Percentiles rank a stretch among this genome's conserved stretches.
Conservation (phyloP, 1,284 basidiomycete genomes). For the Malassezia pachydermatis region DNA sequence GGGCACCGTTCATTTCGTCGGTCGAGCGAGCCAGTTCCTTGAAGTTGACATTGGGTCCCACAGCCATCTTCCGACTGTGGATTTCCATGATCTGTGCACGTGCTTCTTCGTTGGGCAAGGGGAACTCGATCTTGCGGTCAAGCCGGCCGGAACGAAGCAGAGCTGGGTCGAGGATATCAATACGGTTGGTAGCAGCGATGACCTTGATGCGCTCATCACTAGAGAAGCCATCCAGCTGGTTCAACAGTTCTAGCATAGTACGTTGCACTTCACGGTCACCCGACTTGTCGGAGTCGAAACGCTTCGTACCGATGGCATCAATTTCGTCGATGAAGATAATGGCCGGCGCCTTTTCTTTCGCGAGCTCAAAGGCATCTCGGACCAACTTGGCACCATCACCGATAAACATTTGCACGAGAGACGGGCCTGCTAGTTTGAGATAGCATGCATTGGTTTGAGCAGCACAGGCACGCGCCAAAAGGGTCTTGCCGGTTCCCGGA, state of each 20-base stretch:
- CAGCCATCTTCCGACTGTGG: constrained; percentile 84
- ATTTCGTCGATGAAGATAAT: constrained; percentile 99
- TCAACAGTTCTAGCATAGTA: constrained; percentile 96
- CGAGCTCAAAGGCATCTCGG: constrained; percentile 88
- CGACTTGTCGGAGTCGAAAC: constrained; percentile 94
- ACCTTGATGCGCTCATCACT: constrained; percentile 97
- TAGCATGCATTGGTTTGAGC: constrained; percentile 73
- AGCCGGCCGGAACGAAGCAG: constrained; percentile 65
- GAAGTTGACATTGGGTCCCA: constrained; percentile 63
- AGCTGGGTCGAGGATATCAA: constrained; percentile 84
- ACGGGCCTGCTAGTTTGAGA: constrained; percentile 67
- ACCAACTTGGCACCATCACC: constrained; percentile 97
- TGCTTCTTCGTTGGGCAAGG: constrained; percentile 64
- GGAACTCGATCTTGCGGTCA: constrained; percentile 72
- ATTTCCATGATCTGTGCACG: constrained; percentile 66
- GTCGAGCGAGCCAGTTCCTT: constrained; percentile 65
- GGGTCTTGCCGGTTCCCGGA: constrained; percentile 89
- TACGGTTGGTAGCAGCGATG: constrained; percentile 95
- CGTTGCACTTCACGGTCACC: constrained; percentile 98
- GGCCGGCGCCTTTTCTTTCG: constrained; percentile 92
- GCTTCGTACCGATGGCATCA: constrained; percentile 95
- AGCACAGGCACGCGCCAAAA: constrained; percentile 81
- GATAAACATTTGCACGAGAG: constrained; percentile 75
- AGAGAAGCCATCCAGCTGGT: constrained; percentile 71
- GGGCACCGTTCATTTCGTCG: constrained; percentile 67